Percentiles rank a stretch among this genome's conserved stretches.
These are phyloP conservation scores for Chlorella sorokiniana DNA, from an alignment of 139 green algal species.

Conservation along the genomic window DNA sequence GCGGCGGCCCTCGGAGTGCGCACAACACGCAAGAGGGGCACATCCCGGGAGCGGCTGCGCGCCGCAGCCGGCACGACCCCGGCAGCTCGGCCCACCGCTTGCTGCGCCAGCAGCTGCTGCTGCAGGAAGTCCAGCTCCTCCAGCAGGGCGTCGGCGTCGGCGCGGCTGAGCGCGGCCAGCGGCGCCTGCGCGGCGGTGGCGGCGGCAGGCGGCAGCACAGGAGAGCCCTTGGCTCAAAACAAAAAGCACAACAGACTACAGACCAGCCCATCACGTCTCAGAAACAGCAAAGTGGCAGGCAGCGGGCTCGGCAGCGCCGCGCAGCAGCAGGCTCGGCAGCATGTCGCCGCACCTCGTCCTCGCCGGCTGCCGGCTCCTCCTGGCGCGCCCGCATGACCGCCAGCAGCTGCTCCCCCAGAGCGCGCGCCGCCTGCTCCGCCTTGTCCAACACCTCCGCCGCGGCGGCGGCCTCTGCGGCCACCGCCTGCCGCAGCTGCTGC, in stretches of 20 bases:
- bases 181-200: neutral
- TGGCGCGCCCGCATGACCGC: conserved; percentile 12
- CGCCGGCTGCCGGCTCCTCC: neutral
- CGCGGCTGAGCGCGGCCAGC: neutral
- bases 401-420: conserved; percentile 30
- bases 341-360: neutral
- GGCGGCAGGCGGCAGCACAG: neutral
- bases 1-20: no score
- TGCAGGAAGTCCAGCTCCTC: conserved; percentile 43
- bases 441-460: conserved; percentile 7
- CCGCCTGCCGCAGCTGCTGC: conserved; percentile 8
- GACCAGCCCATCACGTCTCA: no score
- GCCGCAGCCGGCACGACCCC: neutral
- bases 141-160: conserved; percentile 33
- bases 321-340: no score
- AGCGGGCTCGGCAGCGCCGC: no score
- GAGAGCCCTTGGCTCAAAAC: neutral
- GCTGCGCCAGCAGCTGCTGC: conserved; percentile 35
- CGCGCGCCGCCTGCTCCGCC: neutral
- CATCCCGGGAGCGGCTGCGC: neutral
- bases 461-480: conserved; percentile 17
- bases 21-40: no score
- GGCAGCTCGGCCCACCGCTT: neutral
- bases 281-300: no score
- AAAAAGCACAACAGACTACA: no score